Evolutionary conservation across 345 rosid genomes (phyloP), one percentile per base, ranked within the genome.

Genomic region (Carallia brachiata): DNA sequence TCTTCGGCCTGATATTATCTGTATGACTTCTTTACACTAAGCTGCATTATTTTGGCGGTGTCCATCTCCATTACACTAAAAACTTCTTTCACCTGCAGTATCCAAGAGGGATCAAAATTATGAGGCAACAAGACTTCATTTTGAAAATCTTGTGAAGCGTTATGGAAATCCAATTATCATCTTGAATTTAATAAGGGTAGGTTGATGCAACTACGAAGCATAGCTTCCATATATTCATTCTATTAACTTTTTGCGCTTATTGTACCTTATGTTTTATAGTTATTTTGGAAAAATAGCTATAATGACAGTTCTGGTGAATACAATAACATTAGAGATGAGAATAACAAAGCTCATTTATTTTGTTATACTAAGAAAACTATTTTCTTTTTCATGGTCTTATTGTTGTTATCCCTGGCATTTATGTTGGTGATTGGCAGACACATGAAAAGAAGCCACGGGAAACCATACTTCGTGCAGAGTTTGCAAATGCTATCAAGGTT

Each of bases 151-250:
- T 66, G 88, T 71, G 17, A 87, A 63, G 82, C 86, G 99, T 90
- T 95, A 95, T 81, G 99, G 97, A 70, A 89, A 84, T 75, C 97
- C 97, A 44, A 84, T 95, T 47, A 86, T 95, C 71, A 85, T 95
- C 71, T 70, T 95, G 75, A 90, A 85, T 78, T 86, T 95, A 80
- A 89, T 95, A 67, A 95, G 89, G 97, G 99, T 95, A 76, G 52
- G 80, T 69, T 62, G 40, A 13, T 28, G 28, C 61, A 34, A 66
- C 52, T 68, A 28, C 15, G 4, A 44, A 12, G 15, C 50, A 44
- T 16, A 12, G 17, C 50, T 44, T 44, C 50, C 17, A 0, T 44
- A 12, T 13, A 44, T 44, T 12, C 12, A 44, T 44, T 16, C 50
- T 12, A 44, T 44, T 44, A 44, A 13, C 13, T 10, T 44, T 44